Percentiles rank a stretch among this genome's conserved stretches.
Conservation (phyloP, 331 rosid species). For the Erythrophleum ivorense region DNA sequence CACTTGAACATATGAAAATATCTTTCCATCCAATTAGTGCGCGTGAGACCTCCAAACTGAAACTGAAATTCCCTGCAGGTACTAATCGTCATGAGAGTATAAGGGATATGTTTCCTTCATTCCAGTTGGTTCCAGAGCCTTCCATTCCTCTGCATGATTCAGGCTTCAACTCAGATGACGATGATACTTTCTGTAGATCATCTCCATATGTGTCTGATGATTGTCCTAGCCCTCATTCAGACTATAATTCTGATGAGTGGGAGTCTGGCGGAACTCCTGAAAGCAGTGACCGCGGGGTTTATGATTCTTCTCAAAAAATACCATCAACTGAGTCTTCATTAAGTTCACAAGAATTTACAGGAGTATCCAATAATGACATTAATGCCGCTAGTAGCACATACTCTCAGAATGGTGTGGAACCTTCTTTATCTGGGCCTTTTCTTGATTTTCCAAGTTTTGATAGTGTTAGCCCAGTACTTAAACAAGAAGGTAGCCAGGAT, state of each 20-base stretch:
- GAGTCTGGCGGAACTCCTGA: constrained; percentile 70
- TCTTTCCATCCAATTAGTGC: constrained; percentile 79
- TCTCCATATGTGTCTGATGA: constrained; percentile 79
- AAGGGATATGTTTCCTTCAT: constrained; percentile 78
- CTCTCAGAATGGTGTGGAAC: constrained; percentile 47
- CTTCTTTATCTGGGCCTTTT: constrained; percentile 57
- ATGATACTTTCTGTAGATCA: constrained; percentile 95
- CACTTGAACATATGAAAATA: constrained; percentile 92
- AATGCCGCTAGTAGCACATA: constrained; percentile 39
- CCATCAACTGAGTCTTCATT: constrained; percentile 56
- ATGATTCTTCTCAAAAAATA: constrained; percentile 57
- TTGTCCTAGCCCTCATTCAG: constrained; percentile 69
- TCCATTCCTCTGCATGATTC: constrained; percentile 64
- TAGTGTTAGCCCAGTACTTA: constrained; percentile 53
- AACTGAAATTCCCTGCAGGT: constrained; percentile 79
- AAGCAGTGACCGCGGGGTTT: constrained; percentile 52
- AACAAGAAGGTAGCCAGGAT: constrained; percentile 48
- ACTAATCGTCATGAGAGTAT: constrained; percentile 58
- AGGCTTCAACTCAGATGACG: constrained; percentile 71
- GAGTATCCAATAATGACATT: constrained; percentile 42
- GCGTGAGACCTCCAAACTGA: constrained; percentile 71
- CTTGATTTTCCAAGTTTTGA: constrained; percentile 86
- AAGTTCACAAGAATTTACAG: constrained; percentile 48
- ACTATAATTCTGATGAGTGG: constrained; percentile 85
- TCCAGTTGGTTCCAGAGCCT: constrained; percentile 84